Conservation (phyloP, 1,139 yeast genomes). For the Nakaseomyces bracarensis region DNA sequence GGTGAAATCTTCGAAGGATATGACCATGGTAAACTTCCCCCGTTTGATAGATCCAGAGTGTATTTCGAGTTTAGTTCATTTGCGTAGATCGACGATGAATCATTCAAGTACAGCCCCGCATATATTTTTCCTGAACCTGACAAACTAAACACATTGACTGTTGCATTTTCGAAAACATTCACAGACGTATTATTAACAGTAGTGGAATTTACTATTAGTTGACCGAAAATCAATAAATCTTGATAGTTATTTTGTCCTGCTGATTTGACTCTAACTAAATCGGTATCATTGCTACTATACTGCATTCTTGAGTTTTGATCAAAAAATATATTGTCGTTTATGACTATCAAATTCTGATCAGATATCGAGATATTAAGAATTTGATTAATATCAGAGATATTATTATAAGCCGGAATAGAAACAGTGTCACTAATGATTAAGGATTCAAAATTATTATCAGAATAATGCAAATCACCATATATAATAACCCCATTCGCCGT, state of each 20-base stretch:
- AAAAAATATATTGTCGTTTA: slow-evolving; percentile 12
- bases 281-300: background rate
- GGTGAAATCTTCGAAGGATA: slow-evolving; percentile 15
- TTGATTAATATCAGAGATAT: slow-evolving; percentile 10
- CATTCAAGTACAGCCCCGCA: slow-evolving; percentile 24
- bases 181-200: slow-evolving; percentile 9
- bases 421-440: slow-evolving; percentile 27
- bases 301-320: background rate
- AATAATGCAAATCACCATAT: slow-evolving; percentile 17
- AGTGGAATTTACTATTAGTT: slow-evolving; percentile 14
- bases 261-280: slow-evolving; percentile 20
- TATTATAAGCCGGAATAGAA: slow-evolving; percentile 22
- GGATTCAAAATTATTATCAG: slow-evolving; percentile 13
- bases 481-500: slow-evolving; percentile 18
- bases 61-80: slow-evolving; percentile 29
- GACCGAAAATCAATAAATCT: slow-evolving; percentile 36
- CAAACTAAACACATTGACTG: slow-evolving; percentile 12
- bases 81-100: slow-evolving; percentile 22
- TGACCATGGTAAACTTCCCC: slow-evolving; percentile 9
- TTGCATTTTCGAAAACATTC: slow-evolving; percentile 12
- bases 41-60: slow-evolving; percentile 34
- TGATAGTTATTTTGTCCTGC: slow-evolving; percentile 26
- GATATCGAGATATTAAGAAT: slow-evolving; percentile 26
- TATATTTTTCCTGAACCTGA: slow-evolving; percentile 11
- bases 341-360: slow-evolving; percentile 20